Conservation (phyloP, 2,329 filamentous ascomycete genomes). For the Fonsecaea pugnacius region DNA sequence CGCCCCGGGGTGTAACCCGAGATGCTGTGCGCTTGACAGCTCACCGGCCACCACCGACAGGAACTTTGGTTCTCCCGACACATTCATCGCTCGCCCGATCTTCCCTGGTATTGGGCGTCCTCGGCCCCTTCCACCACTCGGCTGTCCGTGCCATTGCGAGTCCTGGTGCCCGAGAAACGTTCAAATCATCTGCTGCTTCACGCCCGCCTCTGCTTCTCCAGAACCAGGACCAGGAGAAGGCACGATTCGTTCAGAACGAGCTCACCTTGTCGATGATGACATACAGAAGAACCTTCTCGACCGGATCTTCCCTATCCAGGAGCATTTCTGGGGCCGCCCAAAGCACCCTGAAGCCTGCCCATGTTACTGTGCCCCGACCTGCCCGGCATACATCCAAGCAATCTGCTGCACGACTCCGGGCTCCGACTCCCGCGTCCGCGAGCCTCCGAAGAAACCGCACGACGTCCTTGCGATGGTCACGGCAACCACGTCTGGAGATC, state of each 20-base stretch:
- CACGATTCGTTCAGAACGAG: too few species aligned
- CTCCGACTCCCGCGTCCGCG: background rate
- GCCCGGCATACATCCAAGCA: conserved; percentile 26
- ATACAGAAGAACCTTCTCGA: conserved; percentile 9
- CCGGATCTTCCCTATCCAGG: background rate
- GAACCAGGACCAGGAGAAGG: background rate
- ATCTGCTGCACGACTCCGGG: conserved; percentile 28
- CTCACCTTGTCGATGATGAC: background rate
- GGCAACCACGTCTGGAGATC: conserved; percentile 9
- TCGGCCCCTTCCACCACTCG: conserved; percentile 16
- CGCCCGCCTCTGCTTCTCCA: background rate
- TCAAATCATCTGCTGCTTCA: conserved; percentile 23
- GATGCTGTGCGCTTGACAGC: conserved; percentile 19
- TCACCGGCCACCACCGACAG: background rate
- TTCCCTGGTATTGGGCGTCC: conserved; percentile 2
- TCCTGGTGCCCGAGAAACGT: conserved; percentile 15
- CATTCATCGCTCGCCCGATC: background rate
- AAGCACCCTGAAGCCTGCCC: conserved; percentile 13
- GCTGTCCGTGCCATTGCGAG: conserved; percentile 27
- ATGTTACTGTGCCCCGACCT: conserved; percentile 21
- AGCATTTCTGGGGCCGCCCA: conserved; percentile 2
- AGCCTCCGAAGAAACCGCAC: background rate
- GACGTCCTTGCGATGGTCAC: conserved; percentile 22
- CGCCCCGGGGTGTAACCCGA: conserved; percentile 23
- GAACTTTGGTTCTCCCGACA: background rate